phyloP scores from a whole-genome alignment of 176 grass and related monocot species.

The Microstegium vimineum region DNA sequence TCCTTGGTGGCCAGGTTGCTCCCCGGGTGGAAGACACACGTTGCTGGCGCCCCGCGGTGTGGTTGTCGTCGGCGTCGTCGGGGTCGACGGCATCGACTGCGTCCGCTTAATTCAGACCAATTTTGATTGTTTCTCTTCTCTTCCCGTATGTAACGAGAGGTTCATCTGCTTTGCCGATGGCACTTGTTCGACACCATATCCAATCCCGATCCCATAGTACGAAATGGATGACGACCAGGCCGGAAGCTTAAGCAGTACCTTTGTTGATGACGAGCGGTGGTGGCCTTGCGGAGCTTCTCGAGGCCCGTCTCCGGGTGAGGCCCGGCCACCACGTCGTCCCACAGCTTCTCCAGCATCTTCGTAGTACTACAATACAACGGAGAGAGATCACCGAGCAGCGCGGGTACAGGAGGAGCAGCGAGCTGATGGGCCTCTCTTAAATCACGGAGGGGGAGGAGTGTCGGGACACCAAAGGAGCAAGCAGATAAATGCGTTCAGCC shows the following conservation, averaged over 20 bases:
- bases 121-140: no score
- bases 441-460: background rate
- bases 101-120: slow-evolving; percentile 26
- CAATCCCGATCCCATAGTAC: no score
- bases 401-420: background rate
- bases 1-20: slow-evolving; percentile 92
- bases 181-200: no score
- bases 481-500: no score
- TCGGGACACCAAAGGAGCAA: background rate
- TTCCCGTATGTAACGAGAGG: no score
- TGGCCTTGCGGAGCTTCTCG: slow-evolving; percentile 65
- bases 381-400: no score
- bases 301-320: slow-evolving; percentile 81
- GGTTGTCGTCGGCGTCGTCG: slow-evolving; percentile 55
- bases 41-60: slow-evolving; percentile 43
- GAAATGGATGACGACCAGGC: no score
- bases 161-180: no score
- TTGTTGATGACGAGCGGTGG: slow-evolving; percentile 42
- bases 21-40: slow-evolving; percentile 97
- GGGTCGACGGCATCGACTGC: slow-evolving; percentile 63
- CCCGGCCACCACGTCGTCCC: slow-evolving; percentile 91
- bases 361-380: no score
- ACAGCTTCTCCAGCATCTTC: slow-evolving; percentile 81
- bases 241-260: no score
- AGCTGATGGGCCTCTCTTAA: background rate